Evolutionary conservation across 352 stramenopile genomes (phyloP), one percentile per base, ranked within the genome.

Genomic region (Phytophthora constricta): DNA sequence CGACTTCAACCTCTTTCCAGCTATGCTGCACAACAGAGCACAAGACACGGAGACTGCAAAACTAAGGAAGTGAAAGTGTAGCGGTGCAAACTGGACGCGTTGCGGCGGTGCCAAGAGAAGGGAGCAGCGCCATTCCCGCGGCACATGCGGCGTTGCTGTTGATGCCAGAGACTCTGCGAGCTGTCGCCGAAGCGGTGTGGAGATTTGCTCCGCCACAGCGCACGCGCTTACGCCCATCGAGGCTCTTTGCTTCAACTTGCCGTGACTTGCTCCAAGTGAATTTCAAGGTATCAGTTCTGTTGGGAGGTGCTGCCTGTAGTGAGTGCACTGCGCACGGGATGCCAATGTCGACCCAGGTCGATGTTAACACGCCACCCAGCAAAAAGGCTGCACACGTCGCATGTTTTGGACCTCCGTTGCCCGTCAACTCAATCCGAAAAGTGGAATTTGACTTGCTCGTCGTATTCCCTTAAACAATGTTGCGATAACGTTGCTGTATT

Each of bases 1-100:
- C 17, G 60, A 62, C 57, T 67, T 67, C 49, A 70, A 51, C 27
- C 23, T 16, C 25, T 25, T 37, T 13, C 20, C 39, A 37, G 28
- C 51, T 37, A 48, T 46, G 60, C 46, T 16, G 41, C 27, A 4
- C n/a, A 37, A 37, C 7, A 31, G 43, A 43, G 50, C 49, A 50
- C 9, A 47, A 13, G 41, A 47, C 17, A 23, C 41, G 19, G 41
- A 47, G 10, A 47, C 41, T n/a, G n/a, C n/a, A n/a, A n/a, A n/a
- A n/a, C n/a, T n/a, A n/a, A n/a, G n/a, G n/a, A n/a, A n/a, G n/a
- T n/a, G n/a, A n/a, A n/a, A n/a, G n/a, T n/a, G n/a, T n/a, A n/a
- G n/a, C n/a, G n/a, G n/a, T n/a, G n/a, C n/a, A n/a, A n/a, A n/a
- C n/a, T n/a, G n/a, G n/a, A n/a, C n/a, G n/a, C n/a, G n/a, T n/a